Base-by-base conservation (phyloP, 495 filamentous ascomycete genomes). In the Lophiotrema nucula region DNA sequence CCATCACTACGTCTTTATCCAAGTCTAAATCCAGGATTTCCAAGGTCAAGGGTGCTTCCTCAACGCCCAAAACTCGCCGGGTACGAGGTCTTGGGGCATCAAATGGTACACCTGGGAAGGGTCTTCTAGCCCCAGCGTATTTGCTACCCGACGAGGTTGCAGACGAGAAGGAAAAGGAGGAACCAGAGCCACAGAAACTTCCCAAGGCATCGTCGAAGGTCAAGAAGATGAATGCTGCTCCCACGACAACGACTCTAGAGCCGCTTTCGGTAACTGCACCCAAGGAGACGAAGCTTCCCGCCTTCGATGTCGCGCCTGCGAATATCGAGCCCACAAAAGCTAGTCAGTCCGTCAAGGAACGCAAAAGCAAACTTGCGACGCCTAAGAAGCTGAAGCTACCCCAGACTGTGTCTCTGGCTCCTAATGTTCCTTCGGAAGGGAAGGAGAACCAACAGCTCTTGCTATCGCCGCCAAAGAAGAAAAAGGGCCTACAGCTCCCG, bases 61-160 rank as follows among this genome's bases (percentile, higher is more conserved):
- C 46, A 16, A 64, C 56, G n/a, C 52, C 65, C 1, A 52, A 53
- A 3, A 35, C 51, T 8, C 45, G 57, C 26, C 55, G 61, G 2
- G 27, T 62, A 4, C 45, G 56, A 5, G 56, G 52, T 15, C 53
- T 67, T 3, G 65, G 65, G 10, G 47, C 65, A 15, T 42, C 56
- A 15, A 64, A 67, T 26, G 65, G 65, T 1, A 67, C 65, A 0
- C 65, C 65, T 23, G 65, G 60, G 1, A 67, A 67, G 28, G 60
- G 49, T n/a, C 64, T 67, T 38, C 45, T 67, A 2, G 59, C 39
- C 8, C 57, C 62, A 27, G 42, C 57, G 3, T 62, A 48, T 31
- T 21, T 60, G 3, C 50, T 60, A 3, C 59, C 64, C 1, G 41
- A 37, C 15, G 59, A 58, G n/a, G 31, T 59, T 2, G 23, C 28